Evolutionary conservation across 2,329 filamentous ascomycete species (phyloP).

Genomic region (Cordyceps fumosorosea): DNA sequence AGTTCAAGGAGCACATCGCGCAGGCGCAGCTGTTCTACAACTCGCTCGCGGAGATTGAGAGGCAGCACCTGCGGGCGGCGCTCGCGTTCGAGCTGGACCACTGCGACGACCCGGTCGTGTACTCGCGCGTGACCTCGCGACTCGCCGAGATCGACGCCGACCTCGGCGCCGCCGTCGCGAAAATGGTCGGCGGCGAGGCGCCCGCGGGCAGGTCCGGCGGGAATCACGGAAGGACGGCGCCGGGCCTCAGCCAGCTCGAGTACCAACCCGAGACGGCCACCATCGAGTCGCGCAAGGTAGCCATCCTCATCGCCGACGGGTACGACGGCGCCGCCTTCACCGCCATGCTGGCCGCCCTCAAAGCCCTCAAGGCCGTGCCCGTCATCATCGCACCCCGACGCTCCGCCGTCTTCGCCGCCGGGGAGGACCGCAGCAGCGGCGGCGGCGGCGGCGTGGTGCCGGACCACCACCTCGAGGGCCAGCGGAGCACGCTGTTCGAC

Average conservation of each 20-base stretch:
- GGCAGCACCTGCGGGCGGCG: slow-evolving; percentile 64
- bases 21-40: slow-evolving; percentile 83
- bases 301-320: slow-evolving; percentile 71
- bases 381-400: slow-evolving; percentile 67
- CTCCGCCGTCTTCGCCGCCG: slow-evolving; percentile 56
- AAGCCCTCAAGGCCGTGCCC: slow-evolving; percentile 56
- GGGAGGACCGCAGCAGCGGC: slow-evolving; percentile 41
- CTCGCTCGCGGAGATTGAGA: slow-evolving; percentile 61
- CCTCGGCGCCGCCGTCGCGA: slow-evolving; percentile 62
- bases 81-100: slow-evolving; percentile 74
- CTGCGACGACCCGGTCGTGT: slow-evolving; percentile 73
- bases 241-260: slow-evolving; percentile 62
- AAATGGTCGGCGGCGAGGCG: slow-evolving; percentile 57
- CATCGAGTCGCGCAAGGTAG: slow-evolving; percentile 64
- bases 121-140: slow-evolving; percentile 61
- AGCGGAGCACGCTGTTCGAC: slow-evolving; percentile 76
- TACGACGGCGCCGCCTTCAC: slow-evolving; percentile 62
- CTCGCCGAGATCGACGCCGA: slow-evolving; percentile 65
- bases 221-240: slow-evolving; percentile 66
- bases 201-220: slow-evolving; percentile 38
- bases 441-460: slow-evolving; percentile 50
- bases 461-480: slow-evolving; percentile 73
- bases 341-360: slow-evolving; percentile 57
- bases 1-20: slow-evolving; percentile 71
- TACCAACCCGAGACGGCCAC: slow-evolving; percentile 56